A percentile compares a stretch with the other conserved stretches of the same genome.
Conservation (phyloP, 148 eudicot species). For the Rhododendron kiyosumense region DNA sequence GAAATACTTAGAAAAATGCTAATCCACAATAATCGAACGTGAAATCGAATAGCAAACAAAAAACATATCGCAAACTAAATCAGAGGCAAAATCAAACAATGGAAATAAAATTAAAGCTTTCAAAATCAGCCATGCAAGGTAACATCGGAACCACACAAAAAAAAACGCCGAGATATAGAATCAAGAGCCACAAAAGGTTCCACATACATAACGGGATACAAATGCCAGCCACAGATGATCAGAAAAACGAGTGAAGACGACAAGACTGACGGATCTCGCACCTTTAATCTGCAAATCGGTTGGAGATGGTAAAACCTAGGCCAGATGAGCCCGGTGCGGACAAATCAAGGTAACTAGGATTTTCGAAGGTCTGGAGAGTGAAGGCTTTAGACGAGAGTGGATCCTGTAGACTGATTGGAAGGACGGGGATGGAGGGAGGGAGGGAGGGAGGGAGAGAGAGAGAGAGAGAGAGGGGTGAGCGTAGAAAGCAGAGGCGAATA, state of each 20-base stretch:
- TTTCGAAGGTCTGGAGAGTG: not conserved
- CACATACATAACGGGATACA: not conserved
- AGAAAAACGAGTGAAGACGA: not conserved
- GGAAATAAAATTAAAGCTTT: not conserved
- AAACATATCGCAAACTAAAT: not conserved
- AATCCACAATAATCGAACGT: not conserved
- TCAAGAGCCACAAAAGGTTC: not conserved
- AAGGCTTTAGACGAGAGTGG: not conserved
- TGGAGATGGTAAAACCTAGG: not conserved
- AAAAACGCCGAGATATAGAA: not conserved
- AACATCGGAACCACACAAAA: not conserved
- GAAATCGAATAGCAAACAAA: not conserved
- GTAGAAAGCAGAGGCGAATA: not conserved
- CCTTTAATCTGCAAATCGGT: not conserved
- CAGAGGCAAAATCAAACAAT: not conserved
- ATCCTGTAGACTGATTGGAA: not conserved
- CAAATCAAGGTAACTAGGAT: not conserved
- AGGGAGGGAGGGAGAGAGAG: not conserved
- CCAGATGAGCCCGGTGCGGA: not conserved
- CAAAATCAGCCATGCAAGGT: not conserved
- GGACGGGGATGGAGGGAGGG: not conserved
- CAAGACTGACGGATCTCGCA: not conserved
- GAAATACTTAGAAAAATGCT: not conserved
- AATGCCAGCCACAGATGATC: not conserved
- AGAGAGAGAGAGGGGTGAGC: not conserved